phyloP scores from a whole-genome alignment of 108 stramenopile species.

The Asterionellopsis glacialis region DNA sequence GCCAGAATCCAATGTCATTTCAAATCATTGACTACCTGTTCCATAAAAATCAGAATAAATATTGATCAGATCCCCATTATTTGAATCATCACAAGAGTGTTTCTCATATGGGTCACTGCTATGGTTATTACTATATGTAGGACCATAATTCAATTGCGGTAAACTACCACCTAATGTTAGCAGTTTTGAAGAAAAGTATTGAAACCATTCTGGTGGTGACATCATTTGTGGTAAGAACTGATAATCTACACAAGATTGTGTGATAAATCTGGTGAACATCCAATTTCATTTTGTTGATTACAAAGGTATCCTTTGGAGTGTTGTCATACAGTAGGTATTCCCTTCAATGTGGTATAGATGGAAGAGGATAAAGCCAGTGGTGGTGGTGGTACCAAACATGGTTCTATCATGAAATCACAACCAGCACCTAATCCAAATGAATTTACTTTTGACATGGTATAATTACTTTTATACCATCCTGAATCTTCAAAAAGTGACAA shows the following conservation, averaged over 20 bases:
- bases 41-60: conserved; percentile 67
- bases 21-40: conserved; percentile 62
- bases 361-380: too few relatives aligned
- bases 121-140: conserved; percentile 47
- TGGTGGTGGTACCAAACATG: conserved; percentile 53
- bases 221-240: conserved; percentile 35
- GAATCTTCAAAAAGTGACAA: conserved; percentile 78
- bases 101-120: conserved; percentile 39
- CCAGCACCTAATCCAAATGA: conserved; percentile 73
- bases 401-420: conserved; percentile 68
- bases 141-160: conserved; percentile 74
- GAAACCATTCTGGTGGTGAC: conserved; percentile 43
- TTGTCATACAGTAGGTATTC: conserved; percentile 33
- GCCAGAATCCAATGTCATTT: conserved; percentile 30
- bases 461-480: conserved; percentile 82
- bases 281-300: conserved; percentile 38
- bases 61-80: conserved; percentile 61
- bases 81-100: conserved; percentile 49
- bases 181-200: conserved; percentile 53
- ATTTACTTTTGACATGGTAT: conserved; percentile 30
- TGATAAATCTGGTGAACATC: conserved; percentile 61
- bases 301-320: conserved; percentile 74
- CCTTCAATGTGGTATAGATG: too few relatives aligned
- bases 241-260: conserved; percentile 87
- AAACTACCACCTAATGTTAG: conserved; percentile 50